phyloP scores from a whole-genome alignment of 2,329 filamentous ascomycete genomes.

The Curvularia lunata region DNA sequence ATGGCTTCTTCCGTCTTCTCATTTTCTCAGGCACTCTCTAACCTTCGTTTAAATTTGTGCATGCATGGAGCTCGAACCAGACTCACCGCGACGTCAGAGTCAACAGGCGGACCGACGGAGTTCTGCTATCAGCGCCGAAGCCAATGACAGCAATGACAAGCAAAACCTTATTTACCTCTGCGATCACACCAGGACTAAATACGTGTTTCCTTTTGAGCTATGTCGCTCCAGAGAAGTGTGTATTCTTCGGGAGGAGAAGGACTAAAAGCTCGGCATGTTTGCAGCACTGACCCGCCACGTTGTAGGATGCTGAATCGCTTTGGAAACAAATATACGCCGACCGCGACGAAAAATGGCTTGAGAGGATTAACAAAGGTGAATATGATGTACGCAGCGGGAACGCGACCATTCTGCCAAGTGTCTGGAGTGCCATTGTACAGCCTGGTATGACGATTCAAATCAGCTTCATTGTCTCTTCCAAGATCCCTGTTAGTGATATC shows the following conservation, averaged over 20 bases:
- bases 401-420: slow-evolving; percentile 25
- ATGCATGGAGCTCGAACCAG: slow-evolving; percentile 2
- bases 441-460: slow-evolving; percentile 16
- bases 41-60: not conserved
- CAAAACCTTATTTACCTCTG: not conserved
- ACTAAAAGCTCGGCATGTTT: not conserved
- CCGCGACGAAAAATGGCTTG: not conserved
- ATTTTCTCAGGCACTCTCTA: not conserved
- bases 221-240: not conserved
- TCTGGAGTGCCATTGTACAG: slow-evolving; percentile 27
- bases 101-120: not conserved
- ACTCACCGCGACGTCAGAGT: not conserved
- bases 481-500: too few relatives aligned
- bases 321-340: slow-evolving; percentile 23
- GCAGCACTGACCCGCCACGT: not conserved
- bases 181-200: not conserved
- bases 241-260: not conserved
- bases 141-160: not conserved
- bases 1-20: not conserved
- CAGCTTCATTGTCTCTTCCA: not conserved
- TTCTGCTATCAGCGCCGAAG: not conserved
- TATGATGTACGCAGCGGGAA: slow-evolving; percentile 23
- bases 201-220: not conserved
- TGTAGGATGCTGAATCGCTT: slow-evolving; percentile 18
- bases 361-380: slow-evolving; percentile 17